Evolutionary conservation across 1,284 basidiomycete species (phyloP), one percentile per base, ranked within the genome.

Genomic region (Rhodotorula sp.): DNA sequence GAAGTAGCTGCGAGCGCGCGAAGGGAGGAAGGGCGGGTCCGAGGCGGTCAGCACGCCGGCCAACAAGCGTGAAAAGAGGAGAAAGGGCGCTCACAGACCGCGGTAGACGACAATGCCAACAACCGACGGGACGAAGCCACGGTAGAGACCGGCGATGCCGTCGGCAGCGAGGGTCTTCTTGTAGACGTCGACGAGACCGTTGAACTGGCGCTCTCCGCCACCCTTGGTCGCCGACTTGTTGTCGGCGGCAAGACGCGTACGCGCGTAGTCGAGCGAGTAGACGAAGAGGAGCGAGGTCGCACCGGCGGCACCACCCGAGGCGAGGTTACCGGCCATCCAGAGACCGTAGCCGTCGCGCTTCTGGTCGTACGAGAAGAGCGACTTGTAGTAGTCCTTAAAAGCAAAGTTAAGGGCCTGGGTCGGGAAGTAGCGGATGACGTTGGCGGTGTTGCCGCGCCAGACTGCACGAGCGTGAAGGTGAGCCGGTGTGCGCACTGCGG

Each of bases 401-500:
- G 79, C 78, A 65, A 96, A 96, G 89, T 96, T 96, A 80, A 96
- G 85, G 51, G 93, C 93, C 83, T 96, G 93, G 58, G 94, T 96
- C 69, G 93, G 93, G 90, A 96, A 96, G 89, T 96, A 95, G 83
- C 93, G 92, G 84, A 96, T 94, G 83, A 96, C 94, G 84, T 96
- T 96, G 86, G 94, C 93, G 60, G 92, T 94, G 88, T 96, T 96
- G 83, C 93, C 94, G 85, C 94, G 87, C 94, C 94, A 96, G 80
- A 96, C 85, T 78, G 72, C 29, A 22, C 1, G 37, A 17, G 19
- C 25, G 39, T 59, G 21, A 8, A 22, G 17, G 29, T 41, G n/a
- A 57, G 21, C 39, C 48, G 19, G 10, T 37, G 19, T 22, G 19
- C 25, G 5, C 25, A 27, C 34, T 19, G 29, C 17, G 34, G 12